A percentile compares a stretch with the other conserved stretches of the same genome.
Evolutionary conservation across 306 rosid species (phyloP).

Genomic region (Lathyrus sativus): DNA sequence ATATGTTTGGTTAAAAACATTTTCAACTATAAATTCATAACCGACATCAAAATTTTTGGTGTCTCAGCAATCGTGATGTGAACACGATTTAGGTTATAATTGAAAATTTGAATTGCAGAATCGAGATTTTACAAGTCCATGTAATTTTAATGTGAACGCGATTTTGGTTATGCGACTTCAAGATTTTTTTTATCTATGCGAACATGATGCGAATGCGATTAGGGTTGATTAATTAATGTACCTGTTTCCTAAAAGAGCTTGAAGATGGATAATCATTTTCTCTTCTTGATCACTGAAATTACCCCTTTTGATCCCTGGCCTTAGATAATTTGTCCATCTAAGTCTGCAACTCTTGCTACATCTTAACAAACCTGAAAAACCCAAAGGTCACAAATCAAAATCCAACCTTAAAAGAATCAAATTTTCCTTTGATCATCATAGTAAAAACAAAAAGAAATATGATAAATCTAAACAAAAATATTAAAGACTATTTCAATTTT

Average conservation of each 20-base stretch:
- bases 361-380: constrained; percentile 67
- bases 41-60: no score
- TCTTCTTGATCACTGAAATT: constrained; percentile 91
- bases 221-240: constrained; percentile 24
- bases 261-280: constrained; percentile 95
- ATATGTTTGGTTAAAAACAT: neutral
- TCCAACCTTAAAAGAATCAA: neutral
- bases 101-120: neutral
- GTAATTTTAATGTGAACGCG: accelerated
- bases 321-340: constrained; percentile 91
- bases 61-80: no score
- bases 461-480: neutral
- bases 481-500: neutral
- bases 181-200: neutral
- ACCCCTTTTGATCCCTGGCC: constrained; percentile 93
- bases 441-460: neutral
- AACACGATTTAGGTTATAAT: no score
- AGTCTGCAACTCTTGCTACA: constrained; percentile 95
- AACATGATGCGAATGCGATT: neutral
- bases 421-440: neutral
- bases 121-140: neutral
- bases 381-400: neutral
- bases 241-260: constrained; percentile 97
- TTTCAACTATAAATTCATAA: no score
- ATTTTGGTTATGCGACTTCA: neutral